Evolutionary conservation across 2,329 filamentous ascomycete genomes (phyloP).

Genomic region (Corniculantispora saksenae): DNA sequence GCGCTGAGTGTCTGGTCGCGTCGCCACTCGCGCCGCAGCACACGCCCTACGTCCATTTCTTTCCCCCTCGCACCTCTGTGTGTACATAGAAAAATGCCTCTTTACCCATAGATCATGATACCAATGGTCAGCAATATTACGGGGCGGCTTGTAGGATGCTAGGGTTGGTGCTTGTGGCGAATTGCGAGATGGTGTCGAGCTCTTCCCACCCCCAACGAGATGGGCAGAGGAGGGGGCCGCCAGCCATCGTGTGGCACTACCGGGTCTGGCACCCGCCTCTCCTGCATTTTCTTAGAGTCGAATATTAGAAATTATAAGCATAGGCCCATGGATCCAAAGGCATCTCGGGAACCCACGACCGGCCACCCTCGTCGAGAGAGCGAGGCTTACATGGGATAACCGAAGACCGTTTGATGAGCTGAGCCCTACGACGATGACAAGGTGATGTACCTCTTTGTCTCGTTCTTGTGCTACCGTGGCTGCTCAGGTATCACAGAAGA

Average conservation of each 20-base stretch:
- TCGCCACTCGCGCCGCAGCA: no score
- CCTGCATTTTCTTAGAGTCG: background rate
- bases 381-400: background rate
- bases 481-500: slow-evolving; percentile 11
- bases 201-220: background rate
- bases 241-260: slow-evolving; percentile 2
- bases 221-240: background rate
- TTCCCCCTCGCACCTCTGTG: no score
- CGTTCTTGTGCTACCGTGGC: slow-evolving; percentile 2
- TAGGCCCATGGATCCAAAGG: background rate
- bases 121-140: no score
- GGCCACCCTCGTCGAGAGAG: background rate
- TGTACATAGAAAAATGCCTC: no score
- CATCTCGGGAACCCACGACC: background rate
- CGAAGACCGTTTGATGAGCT: no score
- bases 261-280: background rate
- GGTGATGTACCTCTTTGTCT: background rate
- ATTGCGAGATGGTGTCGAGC: background rate
- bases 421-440: background rate
- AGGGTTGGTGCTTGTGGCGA: background rate
- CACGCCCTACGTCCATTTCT: no score
- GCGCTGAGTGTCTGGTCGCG: no score
- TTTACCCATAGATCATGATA: no score
- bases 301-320: background rate
- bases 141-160: no score